A percentile compares a stretch with the other conserved stretches of the same genome.
phyloP scores from a whole-genome alignment of 306 rosid genomes.

The Rosa lucieae region DNA sequence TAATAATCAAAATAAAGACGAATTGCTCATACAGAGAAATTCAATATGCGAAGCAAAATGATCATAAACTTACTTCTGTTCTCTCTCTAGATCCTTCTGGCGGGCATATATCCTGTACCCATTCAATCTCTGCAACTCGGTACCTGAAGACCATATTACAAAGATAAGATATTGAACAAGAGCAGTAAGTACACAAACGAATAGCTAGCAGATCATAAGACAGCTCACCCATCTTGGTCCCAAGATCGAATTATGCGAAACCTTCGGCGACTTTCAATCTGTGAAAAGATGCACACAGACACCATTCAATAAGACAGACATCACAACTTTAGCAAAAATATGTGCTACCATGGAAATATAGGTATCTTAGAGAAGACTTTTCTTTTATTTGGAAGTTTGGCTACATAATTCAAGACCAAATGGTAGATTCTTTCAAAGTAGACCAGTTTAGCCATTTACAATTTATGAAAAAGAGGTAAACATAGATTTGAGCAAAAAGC shows the following conservation, averaged over 20 bases:
- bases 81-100: slow-evolving; percentile 73
- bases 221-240: slow-evolving; percentile 95
- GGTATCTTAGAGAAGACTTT: background rate
- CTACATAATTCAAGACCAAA: background rate
- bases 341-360: background rate
- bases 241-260: slow-evolving; percentile 64
- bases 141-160: slow-evolving; percentile 55
- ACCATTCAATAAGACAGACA: background rate
- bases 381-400: background rate
- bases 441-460: background rate
- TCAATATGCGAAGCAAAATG: slow-evolving; percentile 20
- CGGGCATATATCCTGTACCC: slow-evolving; percentile 68
- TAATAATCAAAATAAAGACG: no score
- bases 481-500: background rate
- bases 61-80: slow-evolving; percentile 52
- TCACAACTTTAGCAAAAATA: background rate
- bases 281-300: slow-evolving; percentile 25
- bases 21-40: background rate
- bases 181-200: slow-evolving; percentile 10
- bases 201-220: slow-evolving; percentile 18
- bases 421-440: background rate
- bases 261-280: slow-evolving; percentile 92
- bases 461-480: slow-evolving; percentile 13
- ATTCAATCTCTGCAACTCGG: slow-evolving; percentile 93
- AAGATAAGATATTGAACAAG: slow-evolving; percentile 21